These are phyloP conservation scores for Grigorovia yakushimaensis DNA, from an alignment of 805 yeast genomes.

Conservation along the genomic window DNA sequence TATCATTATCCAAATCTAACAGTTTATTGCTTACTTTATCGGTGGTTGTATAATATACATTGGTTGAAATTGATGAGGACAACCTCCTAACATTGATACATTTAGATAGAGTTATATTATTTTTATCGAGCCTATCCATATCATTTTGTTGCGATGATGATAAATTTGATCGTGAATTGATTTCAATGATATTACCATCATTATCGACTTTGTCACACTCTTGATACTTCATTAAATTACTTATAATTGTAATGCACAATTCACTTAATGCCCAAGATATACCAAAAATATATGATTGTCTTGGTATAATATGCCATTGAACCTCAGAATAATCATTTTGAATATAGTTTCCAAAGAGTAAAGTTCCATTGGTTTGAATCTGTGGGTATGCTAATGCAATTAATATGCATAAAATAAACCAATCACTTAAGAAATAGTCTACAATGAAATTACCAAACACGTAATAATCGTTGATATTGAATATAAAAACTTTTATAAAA, in stretches of 20 bases:
- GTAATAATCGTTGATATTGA: slow-evolving; percentile 22
- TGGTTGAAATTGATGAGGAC: slow-evolving; percentile 27
- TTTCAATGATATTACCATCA: background rate
- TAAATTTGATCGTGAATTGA: background rate
- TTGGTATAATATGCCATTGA: slow-evolving; percentile 34
- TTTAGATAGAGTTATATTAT: slow-evolving; percentile 28
- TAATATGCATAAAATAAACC: slow-evolving; percentile 30
- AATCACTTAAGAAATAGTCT: slow-evolving; percentile 28
- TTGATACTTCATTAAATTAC: slow-evolving; percentile 19
- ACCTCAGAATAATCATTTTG: slow-evolving; percentile 5
- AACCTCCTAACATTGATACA: slow-evolving; percentile 30
- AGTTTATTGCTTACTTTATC: background rate
- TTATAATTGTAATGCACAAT: slow-evolving; percentile 19
- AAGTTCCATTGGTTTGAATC: slow-evolving; percentile 14
- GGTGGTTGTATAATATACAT: slow-evolving; percentile 16
- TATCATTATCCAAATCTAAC: background rate
- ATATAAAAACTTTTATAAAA: slow-evolving; percentile 22
- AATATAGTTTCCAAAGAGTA: background rate
- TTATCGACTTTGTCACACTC: slow-evolving; percentile 8
- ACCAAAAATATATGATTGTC: slow-evolving; percentile 33
- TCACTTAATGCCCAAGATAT: slow-evolving; percentile 31
- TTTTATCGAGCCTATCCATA: slow-evolving; percentile 10
- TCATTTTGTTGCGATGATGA: background rate
- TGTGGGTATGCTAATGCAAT: slow-evolving; percentile 35
- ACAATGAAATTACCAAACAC: slow-evolving; percentile 24